Base-by-base conservation (phyloP, 1,284 basidiomycete genomes). In the Cerrena zonata region DNA sequence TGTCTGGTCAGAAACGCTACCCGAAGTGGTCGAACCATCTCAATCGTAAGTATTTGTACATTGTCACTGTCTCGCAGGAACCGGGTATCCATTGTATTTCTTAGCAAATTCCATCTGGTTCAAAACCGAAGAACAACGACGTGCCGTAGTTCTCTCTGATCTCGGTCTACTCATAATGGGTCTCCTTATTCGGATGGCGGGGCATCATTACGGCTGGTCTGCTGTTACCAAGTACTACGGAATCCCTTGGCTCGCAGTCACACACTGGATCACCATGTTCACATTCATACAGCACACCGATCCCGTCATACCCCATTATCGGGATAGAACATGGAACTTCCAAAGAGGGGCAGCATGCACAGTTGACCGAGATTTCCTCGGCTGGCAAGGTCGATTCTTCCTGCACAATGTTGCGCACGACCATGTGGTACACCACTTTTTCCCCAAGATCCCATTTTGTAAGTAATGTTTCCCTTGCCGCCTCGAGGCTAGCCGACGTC, bases 1-100 rank as follows among this genome's bases (percentile, higher is more conserved):
- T 81, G 4, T 83, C 82, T 12, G 80, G 82, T 1, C 79, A 82
- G 58, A 79, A 78, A 65, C 64, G 78, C 69, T 78, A 93, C 77
- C 84, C 83, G 45, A 73, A 71, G 65, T 78, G 73, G 71, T 82
- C 79, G 13, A 81, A 80, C 56, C 79, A 82, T 56, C 80, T 81
- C 53, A 66, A 77, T 64, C 78, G 77, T 80, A 53, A 60, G 75
- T 70, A 3, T 11, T 36, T 41, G 34, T 23, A 24, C 15, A 19
- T 45, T 2, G 21, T 30, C 13, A 24, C 13, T n/a, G 10, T 3
- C 19, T 47, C 19, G 45, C 34, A 40, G 38, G 10, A 13, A 19
- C 39, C 10, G 10, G 18, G 15, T 40, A 40, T 19, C 19, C 39
- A 40, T 19, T 18, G 15, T 19, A 18, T 22, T 40, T 18, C 39